A percentile compares a stretch with the other conserved stretches of the same genome.
These are phyloP conservation scores for Rubia balearica DNA, from an alignment of 305 asterid genomes.

Conservation along the genomic window DNA sequence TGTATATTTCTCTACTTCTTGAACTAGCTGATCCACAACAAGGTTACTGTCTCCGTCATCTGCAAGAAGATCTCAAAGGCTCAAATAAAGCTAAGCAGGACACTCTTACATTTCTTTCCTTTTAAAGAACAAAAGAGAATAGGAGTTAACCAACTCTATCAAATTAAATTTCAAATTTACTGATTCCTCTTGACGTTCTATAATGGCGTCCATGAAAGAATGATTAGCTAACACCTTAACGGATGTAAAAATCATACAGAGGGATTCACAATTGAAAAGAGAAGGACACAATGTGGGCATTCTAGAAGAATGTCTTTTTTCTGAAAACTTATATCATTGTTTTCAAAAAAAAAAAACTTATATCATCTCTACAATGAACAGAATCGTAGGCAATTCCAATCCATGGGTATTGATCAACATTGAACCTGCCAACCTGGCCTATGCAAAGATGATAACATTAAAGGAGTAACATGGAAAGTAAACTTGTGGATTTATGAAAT, in stretches of 20 bases:
- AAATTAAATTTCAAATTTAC: not conserved
- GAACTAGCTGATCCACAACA: constrained; percentile 13
- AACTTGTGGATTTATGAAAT: not conserved
- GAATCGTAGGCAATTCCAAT: not conserved
- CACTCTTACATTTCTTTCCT: not conserved
- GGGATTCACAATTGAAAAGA: not conserved
- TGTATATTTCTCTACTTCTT: constrained; percentile 21
- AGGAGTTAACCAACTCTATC: not conserved
- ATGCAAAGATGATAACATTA: not conserved
- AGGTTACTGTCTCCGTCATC: constrained; percentile 11
- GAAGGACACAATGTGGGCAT: not conserved
- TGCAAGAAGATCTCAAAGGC: constrained; percentile 5
- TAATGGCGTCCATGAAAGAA: not conserved
- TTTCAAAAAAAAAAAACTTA: no score
- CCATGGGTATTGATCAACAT: not conserved
- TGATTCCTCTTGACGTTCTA: not conserved
- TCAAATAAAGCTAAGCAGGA: not conserved
- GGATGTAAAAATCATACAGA: not conserved
- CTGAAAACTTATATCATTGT: no score
- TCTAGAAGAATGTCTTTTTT: not conserved
- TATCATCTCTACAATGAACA: not conserved
- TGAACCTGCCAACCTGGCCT: not conserved
- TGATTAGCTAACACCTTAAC: no score
- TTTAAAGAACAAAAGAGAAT: not conserved
- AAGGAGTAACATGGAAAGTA: not conserved